phyloP scores from a whole-genome alignment of 2,329 filamentous ascomycete genomes.

The Trichoderma sp. region DNA sequence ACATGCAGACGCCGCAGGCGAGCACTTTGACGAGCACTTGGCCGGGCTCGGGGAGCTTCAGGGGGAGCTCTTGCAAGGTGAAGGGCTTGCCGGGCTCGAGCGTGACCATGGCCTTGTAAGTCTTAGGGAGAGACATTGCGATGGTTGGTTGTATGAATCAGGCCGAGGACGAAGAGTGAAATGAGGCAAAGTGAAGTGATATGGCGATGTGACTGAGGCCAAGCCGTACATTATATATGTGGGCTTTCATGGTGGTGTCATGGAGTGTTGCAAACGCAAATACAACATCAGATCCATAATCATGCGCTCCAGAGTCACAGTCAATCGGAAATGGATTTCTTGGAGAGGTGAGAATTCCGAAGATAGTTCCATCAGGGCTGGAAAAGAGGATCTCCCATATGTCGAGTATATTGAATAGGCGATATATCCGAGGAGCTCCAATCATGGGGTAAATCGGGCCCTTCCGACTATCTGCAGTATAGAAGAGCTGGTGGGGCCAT shows the following conservation, averaged over 20 bases:
- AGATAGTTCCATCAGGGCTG: not conserved
- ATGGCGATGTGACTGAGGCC: not conserved
- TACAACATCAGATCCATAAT: not conserved
- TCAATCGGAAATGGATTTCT: not conserved
- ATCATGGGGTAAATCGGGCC: not conserved
- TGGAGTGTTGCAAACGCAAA: not conserved
- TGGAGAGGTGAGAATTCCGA: not conserved
- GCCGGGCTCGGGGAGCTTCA: slow-evolving; percentile 57
- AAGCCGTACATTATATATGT: not conserved
- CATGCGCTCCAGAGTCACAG: not conserved
- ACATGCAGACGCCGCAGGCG: slow-evolving; percentile 72
- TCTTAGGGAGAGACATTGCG: slow-evolving; percentile 55
- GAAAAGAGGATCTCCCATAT: not conserved
- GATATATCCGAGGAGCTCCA: not conserved
- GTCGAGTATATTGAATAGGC: not conserved
- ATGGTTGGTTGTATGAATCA: not conserved
- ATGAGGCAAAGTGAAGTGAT: not conserved
- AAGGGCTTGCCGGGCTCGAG: slow-evolving; percentile 54
- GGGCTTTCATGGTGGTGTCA: not conserved
- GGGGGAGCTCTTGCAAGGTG: slow-evolving; percentile 59
- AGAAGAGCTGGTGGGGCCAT: not conserved
- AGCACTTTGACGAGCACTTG: slow-evolving; percentile 71
- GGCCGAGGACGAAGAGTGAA: not conserved
- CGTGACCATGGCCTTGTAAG: slow-evolving; percentile 67
- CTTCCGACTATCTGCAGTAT: not conserved